phyloP scores from a whole-genome alignment of 2,329 filamentous ascomycete species.

The Aspergillus fischeri region DNA sequence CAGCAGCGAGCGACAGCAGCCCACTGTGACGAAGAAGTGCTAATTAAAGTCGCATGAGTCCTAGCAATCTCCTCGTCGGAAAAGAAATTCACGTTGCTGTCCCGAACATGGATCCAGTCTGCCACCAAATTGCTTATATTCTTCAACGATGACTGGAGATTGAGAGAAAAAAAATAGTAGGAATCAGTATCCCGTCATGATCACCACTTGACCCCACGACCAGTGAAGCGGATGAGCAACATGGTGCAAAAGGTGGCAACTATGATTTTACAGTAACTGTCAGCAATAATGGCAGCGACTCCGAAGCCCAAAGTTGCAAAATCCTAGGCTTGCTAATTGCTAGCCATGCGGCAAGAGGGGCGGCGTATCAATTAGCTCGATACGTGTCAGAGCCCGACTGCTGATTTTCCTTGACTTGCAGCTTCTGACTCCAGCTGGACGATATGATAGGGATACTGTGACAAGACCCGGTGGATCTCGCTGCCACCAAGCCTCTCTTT shows the following conservation, averaged over 20 bases:
- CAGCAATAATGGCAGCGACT: neutral
- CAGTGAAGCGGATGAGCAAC: neutral
- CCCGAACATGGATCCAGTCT: neutral
- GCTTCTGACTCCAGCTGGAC: conserved; percentile 19
- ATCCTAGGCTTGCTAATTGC: neutral
- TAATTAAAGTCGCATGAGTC: conserved; percentile 6
- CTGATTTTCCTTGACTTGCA: conserved; percentile 25
- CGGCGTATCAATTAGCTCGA: conserved; percentile 10
- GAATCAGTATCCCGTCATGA: neutral
- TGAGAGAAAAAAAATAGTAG: neutral
- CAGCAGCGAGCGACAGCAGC: conserved; percentile 10
- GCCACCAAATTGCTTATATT: neutral
- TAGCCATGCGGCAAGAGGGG: neutral
- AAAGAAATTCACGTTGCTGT: neutral
- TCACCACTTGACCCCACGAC: neutral
- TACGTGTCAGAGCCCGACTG: conserved; percentile 31
- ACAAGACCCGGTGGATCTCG: conserved; percentile 17
- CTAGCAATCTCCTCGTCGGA: neutral
- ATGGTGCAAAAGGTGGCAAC: neutral
- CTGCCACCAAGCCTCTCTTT: conserved; percentile 11
- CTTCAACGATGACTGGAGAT: neutral
- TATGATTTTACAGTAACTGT: neutral
- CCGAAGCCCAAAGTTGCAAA: neutral
- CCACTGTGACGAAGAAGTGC: conserved; percentile 7
- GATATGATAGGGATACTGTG: conserved; percentile 16